Conservation (phyloP, 2,329 filamentous ascomycete species). For the Hypoxylon sp. region DNA sequence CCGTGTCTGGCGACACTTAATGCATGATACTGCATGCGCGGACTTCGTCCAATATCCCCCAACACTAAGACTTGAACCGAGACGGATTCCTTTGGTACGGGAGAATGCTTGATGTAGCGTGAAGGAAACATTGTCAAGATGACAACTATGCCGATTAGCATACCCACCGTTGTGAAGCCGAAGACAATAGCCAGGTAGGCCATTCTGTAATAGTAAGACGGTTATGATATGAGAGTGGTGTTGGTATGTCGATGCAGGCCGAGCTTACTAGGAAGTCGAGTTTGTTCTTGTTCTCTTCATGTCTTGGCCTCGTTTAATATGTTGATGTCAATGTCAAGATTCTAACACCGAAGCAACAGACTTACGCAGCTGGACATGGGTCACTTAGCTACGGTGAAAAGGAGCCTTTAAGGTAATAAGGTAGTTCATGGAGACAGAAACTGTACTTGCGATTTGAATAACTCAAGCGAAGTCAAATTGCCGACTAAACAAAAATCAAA, state of each 20-base stretch:
- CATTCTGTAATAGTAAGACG: conserved; percentile 36
- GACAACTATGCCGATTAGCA: conserved; percentile 45
- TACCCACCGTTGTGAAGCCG: conserved; percentile 36
- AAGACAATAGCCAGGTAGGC: conserved; percentile 42
- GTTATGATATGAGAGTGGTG: not conserved
- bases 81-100: conserved; percentile 41
- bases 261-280: conserved; percentile 22
- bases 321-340: too few relatives aligned
- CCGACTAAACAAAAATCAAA: conserved; percentile 6
- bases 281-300: too few relatives aligned
- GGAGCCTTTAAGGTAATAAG: too few relatives aligned
- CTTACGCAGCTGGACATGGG: too few relatives aligned
- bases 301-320: too few relatives aligned
- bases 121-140: conserved; percentile 48
- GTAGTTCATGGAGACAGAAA: too few relatives aligned
- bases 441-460: too few relatives aligned
- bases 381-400: too few relatives aligned
- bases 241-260: not conserved
- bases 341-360: too few relatives aligned
- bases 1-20: conserved; percentile 88
- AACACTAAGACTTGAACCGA: conserved; percentile 85
- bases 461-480: too few relatives aligned
- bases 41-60: conserved; percentile 93
- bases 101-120: conserved; percentile 50
- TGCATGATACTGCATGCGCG: conserved; percentile 98